These are phyloP conservation scores for Macrophomina pseudophaseolina DNA, from an alignment of 2,329 filamentous ascomycete species.

Conservation along the genomic window DNA sequence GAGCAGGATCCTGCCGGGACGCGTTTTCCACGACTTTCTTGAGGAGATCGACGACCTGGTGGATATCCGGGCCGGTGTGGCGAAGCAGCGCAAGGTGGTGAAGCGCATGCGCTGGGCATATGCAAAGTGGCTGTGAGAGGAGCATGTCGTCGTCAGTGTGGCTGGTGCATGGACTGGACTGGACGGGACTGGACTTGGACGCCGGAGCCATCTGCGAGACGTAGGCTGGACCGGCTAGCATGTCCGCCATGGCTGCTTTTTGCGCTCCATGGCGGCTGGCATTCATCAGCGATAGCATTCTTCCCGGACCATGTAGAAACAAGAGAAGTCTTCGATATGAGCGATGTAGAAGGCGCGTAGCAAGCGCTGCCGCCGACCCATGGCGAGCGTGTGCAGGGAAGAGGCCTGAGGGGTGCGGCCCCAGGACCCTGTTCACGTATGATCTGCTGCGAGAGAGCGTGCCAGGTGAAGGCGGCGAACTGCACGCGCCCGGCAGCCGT, in stretches of 20 bases:
- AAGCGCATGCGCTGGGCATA: conserved; percentile 91
- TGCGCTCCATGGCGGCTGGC: not conserved
- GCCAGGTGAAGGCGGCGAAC: not conserved
- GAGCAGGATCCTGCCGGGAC: conserved; percentile 69
- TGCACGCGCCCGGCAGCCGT: conserved; percentile 2
- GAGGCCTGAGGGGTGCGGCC: not conserved
- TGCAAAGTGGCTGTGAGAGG: conserved; percentile 66
- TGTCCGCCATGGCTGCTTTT: not conserved
- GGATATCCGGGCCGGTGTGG: conserved; percentile 77
- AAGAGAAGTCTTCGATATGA: not conserved
- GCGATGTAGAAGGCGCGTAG: not conserved
- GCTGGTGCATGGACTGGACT: conserved; percentile 5
- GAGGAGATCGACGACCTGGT: conserved; percentile 87
- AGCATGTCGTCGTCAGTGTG: not conserved
- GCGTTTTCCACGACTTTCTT: conserved; percentile 81
- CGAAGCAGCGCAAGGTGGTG: conserved; percentile 77
- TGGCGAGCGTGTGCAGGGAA: conserved; percentile 6
- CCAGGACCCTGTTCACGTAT: conserved; percentile 10
- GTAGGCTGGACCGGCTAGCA: not conserved
- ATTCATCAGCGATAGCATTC: not conserved
- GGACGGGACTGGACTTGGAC: not conserved
- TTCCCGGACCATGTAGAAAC: not conserved
- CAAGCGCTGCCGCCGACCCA: not conserved
- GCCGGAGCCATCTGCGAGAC: not conserved
- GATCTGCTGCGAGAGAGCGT: not conserved